phyloP scores from a whole-genome alignment of 73 alveolate genomes.

The Paramecium pentaurelia region DNA sequence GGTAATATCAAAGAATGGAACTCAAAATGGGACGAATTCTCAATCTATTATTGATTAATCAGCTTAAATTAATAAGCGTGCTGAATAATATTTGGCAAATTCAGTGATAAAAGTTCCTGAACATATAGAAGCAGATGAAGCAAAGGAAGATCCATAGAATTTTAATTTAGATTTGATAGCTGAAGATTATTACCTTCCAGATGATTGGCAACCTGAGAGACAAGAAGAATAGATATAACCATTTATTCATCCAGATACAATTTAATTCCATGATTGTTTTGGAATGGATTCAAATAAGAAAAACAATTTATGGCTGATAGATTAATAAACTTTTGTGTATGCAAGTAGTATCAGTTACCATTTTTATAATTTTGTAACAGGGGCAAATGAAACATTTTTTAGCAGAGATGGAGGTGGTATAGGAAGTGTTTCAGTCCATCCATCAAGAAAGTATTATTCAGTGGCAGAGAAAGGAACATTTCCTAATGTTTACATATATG shows the following conservation, averaged over 20 bases:
- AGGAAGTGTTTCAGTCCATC: slow-evolving; percentile 97
- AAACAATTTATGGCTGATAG: slow-evolving; percentile 85
- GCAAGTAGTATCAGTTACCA: slow-evolving; percentile 94
- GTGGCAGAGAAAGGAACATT: slow-evolving; percentile 94
- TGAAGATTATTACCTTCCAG: background rate
- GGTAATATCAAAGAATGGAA: background rate
- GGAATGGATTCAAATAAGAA: slow-evolving; percentile 92
- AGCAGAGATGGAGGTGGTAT: slow-evolving; percentile 94
- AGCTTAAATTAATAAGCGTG: background rate
- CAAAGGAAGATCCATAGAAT: background rate
- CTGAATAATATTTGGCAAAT: background rate
- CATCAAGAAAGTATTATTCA: slow-evolving; percentile 87
- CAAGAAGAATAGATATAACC: background rate
- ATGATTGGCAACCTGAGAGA: background rate
- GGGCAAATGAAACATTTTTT: slow-evolving; percentile 79
- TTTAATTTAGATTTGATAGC: background rate
- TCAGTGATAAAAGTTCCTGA: background rate
- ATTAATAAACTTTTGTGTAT: slow-evolving; percentile 84
- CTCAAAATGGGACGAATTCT: background rate
- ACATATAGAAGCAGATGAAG: background rate
- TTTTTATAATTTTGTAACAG: slow-evolving; percentile 83
- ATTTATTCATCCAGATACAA: slow-evolving; percentile 35
- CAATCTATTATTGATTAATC: background rate
- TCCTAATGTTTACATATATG: slow-evolving; percentile 95
- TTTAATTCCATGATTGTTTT: slow-evolving; percentile 65